A percentile compares a stretch with the other conserved stretches of the same genome.
Conservation (phyloP, 2,329 filamentous ascomycete genomes). For the Colletotrichum sp. region DNA sequence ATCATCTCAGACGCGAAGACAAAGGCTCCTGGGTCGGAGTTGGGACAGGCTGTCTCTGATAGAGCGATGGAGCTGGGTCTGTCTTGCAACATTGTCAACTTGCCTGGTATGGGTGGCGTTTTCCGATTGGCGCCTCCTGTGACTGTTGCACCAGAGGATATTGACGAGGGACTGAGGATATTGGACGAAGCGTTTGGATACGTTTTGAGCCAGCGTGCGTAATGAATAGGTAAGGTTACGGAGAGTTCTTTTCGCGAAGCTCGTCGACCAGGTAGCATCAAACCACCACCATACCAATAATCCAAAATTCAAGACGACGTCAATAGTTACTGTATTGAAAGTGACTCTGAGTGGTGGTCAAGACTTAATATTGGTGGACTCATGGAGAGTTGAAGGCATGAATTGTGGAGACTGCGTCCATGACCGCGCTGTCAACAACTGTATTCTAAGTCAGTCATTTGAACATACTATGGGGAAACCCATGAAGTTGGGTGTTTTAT, state of each 20-base stretch:
- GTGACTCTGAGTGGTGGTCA: not conserved
- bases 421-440: not conserved
- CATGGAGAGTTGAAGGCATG: rapidly evolving
- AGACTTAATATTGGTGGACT: not conserved
- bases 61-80: constrained; percentile 50
- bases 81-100: constrained; percentile 54
- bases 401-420: not conserved
- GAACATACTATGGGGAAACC: not conserved
- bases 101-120: constrained; percentile 52
- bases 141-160: constrained; percentile 48
- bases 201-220: not conserved
- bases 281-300: rapidly evolving
- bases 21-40: constrained; percentile 45
- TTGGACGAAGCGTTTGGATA: constrained; percentile 52
- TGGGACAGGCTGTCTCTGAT: constrained; percentile 48
- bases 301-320: rapidly evolving
- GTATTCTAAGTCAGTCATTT: rapidly evolving
- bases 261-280: rapidly evolving
- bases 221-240: not conserved
- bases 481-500: rapidly evolving
- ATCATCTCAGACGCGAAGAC: constrained; percentile 50
- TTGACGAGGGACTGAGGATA: constrained; percentile 50
- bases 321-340: not conserved
- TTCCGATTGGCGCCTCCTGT: constrained; percentile 58
- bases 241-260: not conserved